Conservation (phyloP, 2,329 filamentous ascomycete genomes). For the Botrytis hyacinthi region DNA sequence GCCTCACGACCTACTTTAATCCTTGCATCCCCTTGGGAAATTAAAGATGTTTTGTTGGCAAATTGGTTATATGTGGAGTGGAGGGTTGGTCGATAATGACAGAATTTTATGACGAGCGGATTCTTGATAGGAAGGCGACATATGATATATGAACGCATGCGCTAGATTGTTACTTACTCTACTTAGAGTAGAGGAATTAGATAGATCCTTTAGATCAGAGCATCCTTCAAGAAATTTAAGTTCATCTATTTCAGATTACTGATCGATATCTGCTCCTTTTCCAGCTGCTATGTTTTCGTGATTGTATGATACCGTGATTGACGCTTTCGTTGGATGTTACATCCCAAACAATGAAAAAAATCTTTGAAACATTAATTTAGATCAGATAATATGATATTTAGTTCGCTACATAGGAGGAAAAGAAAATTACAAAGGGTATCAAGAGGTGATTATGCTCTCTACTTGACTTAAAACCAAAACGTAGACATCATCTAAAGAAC, state of each 20-base stretch:
- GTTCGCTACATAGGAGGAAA: background rate
- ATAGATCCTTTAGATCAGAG: background rate
- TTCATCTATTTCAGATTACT: background rate
- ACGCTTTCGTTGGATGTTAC: background rate
- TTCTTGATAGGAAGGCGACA: background rate
- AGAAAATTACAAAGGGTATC: background rate
- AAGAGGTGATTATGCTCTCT: background rate
- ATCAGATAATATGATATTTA: background rate
- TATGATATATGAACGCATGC: background rate
- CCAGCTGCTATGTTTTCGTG: background rate
- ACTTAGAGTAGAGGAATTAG: background rate
- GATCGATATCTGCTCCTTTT: background rate
- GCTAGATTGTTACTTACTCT: background rate
- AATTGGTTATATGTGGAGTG: background rate
- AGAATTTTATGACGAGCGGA: background rate
- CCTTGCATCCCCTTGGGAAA: background rate
- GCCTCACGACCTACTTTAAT: slow-evolving; percentile 7
- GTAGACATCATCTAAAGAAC: background rate
- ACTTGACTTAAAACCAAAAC: background rate
- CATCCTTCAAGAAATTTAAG: background rate
- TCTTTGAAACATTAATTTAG: background rate
- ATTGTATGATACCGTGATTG: background rate
- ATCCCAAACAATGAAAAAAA: background rate
- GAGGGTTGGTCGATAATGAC: background rate
- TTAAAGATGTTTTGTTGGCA: background rate